phyloP scores from a whole-genome alignment of 2,329 filamentous ascomycete species.

The Arthrobotrys sinensis region DNA sequence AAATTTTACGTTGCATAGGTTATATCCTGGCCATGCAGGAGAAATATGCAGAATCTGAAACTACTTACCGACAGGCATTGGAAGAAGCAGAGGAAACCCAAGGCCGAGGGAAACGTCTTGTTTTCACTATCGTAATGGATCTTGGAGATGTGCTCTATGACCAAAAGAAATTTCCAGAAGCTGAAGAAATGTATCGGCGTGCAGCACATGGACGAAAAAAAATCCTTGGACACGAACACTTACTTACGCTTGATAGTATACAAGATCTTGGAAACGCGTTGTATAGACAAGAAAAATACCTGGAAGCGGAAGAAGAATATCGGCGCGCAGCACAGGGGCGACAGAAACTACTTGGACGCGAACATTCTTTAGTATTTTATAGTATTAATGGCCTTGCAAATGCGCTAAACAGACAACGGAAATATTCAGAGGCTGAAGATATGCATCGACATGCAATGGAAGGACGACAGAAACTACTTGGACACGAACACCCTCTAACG shows the following conservation, averaged over 20 bases:
- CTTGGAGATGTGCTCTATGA: too few species aligned
- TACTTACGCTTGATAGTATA: not conserved
- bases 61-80: not conserved
- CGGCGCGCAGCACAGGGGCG: not conserved
- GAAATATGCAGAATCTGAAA: not conserved
- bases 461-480: not conserved
- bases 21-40: not conserved
- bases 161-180: too few species aligned
- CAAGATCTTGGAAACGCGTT: not conserved
- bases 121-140: too few species aligned
- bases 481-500: not conserved
- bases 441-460: not conserved
- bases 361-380: not conserved
- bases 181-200: too few species aligned
- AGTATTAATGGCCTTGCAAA: not conserved
- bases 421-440: not conserved
- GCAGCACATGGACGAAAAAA: too few species aligned
- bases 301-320: not conserved
- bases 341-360: not conserved
- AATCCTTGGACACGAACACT: not conserved
- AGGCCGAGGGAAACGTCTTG: too few species aligned
- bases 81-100: not conserved
- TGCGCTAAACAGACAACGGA: not conserved
- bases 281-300: not conserved
- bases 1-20: not conserved